phyloP scores from a whole-genome alignment of 75 land plant species.

The Sequoia sempervirens region DNA sequence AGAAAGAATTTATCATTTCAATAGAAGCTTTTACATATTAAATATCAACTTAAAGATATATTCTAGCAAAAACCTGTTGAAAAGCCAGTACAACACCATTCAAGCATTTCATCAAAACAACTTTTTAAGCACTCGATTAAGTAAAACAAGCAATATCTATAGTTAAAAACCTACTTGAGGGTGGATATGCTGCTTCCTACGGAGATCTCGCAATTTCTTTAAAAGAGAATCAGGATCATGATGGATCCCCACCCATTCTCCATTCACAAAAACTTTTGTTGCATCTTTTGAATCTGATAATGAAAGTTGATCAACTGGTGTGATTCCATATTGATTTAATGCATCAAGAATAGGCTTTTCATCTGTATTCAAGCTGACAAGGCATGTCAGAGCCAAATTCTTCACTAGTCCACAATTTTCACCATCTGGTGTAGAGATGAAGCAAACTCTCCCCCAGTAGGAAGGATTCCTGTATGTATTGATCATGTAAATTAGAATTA shows the following conservation, averaged over 20 bases:
- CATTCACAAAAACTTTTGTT: constrained; percentile 74
- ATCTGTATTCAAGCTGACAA: constrained; percentile 42
- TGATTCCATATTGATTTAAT: constrained; percentile 46
- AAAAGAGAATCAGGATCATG: constrained; percentile 39
- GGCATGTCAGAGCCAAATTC: constrained; percentile 68
- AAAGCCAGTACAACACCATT: neutral
- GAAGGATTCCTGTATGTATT: constrained; percentile 68
- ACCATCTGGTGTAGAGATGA: constrained; percentile 89
- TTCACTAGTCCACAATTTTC: constrained; percentile 93
- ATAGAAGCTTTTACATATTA: neutral
- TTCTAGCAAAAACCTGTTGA: neutral
- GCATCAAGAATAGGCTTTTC: constrained; percentile 30
- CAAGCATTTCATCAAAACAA: neutral
- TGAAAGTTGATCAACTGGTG: constrained; percentile 29
- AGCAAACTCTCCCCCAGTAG: constrained; percentile 77
- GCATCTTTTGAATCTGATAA: constrained; percentile 16
- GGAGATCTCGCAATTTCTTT: constrained; percentile 28
- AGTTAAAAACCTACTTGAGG: constrained; percentile 30
- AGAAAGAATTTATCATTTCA: neutral
- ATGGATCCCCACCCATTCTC: constrained; percentile 75
- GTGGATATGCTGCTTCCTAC: constrained; percentile 38
- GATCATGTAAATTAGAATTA: neutral
- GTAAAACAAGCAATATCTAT: neutral
- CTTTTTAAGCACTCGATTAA: neutral
- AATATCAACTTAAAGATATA: neutral